Conservation (phyloP, 768 basidiomycete genomes). For the Trametes cinnabarina region DNA sequence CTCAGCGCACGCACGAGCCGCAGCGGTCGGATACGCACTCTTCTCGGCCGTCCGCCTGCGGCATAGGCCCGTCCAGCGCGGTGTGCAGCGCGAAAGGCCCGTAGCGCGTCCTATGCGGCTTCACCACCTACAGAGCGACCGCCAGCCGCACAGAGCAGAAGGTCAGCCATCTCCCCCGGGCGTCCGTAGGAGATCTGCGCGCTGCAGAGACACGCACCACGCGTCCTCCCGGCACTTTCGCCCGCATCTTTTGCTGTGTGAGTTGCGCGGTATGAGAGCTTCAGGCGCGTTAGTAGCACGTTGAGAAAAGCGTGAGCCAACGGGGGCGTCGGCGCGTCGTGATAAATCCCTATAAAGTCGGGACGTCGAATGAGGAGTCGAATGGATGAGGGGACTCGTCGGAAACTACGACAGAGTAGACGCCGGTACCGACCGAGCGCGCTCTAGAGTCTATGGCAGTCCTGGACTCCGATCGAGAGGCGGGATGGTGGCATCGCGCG, state of each 20-base stretch:
- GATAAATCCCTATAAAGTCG: too few species aligned
- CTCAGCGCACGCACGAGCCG: neutral
- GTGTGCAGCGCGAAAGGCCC: conserved; percentile 26
- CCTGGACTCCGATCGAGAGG: too few species aligned
- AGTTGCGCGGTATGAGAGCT: neutral
- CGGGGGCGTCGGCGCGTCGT: too few species aligned
- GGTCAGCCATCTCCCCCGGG: neutral
- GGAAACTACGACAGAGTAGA: too few species aligned
- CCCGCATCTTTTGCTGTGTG: neutral
- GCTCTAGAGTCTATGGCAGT: too few species aligned
- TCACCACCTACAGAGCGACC: conserved; percentile 5
- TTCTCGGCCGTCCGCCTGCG: conserved; percentile 20
- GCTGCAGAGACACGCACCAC: neutral
- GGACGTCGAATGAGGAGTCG: too few species aligned
- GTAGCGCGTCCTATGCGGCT: conserved; percentile 19
- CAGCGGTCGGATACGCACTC: conserved; percentile 15
- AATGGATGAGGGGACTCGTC: too few species aligned
- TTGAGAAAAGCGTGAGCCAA: too few species aligned
- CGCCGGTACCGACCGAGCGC: too few species aligned
- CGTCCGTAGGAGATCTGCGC: neutral
- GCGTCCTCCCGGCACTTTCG: neutral
- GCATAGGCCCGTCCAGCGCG: conserved; percentile 10
- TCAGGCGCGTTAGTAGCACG: too few species aligned
- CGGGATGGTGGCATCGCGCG: too few species aligned
- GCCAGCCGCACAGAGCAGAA: too few species aligned